These are phyloP conservation scores for Malassezia sp. DNA, from an alignment of 1,284 basidiomycete species.

Conservation along the genomic window DNA sequence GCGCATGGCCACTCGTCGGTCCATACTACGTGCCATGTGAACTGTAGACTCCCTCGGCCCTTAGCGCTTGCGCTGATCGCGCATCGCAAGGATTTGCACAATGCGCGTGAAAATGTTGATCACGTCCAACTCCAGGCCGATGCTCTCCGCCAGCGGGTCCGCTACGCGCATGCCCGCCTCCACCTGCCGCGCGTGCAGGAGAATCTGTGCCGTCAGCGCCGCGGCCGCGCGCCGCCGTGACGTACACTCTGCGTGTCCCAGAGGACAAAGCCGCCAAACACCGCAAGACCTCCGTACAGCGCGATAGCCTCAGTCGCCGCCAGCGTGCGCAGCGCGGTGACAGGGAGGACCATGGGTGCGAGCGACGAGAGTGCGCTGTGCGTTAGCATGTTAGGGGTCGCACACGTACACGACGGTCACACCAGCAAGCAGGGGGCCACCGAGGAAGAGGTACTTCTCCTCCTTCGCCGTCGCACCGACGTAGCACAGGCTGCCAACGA, in stretches of 20 bases:
- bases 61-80: conserved; percentile 44
- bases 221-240: no score
- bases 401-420: conserved; percentile 82
- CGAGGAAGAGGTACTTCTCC: conserved; percentile 73
- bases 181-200: conserved; percentile 63
- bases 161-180: conserved; percentile 58
- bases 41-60: neutral
- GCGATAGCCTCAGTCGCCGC: conserved; percentile 67
- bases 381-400: no score
- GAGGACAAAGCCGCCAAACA: conserved; percentile 74
- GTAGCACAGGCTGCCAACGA: conserved; percentile 68
- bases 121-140: conserved; percentile 68
- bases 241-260: conserved; percentile 76
- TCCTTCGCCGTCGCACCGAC: conserved; percentile 77
- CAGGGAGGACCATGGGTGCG: conserved; percentile 73
- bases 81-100: conserved; percentile 63
- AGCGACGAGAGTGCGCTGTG: conserved; percentile 68
- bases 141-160: conserved; percentile 68
- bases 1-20: no score
- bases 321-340: conserved; percentile 61
- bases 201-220: no score
- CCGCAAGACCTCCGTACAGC: conserved; percentile 66
- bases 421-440: conserved; percentile 56
- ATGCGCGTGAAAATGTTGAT: conserved; percentile 63
- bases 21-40: no score